phyloP scores from a whole-genome alignment of 2,329 filamentous ascomycete genomes.

The Pseudonectria foliicola region DNA sequence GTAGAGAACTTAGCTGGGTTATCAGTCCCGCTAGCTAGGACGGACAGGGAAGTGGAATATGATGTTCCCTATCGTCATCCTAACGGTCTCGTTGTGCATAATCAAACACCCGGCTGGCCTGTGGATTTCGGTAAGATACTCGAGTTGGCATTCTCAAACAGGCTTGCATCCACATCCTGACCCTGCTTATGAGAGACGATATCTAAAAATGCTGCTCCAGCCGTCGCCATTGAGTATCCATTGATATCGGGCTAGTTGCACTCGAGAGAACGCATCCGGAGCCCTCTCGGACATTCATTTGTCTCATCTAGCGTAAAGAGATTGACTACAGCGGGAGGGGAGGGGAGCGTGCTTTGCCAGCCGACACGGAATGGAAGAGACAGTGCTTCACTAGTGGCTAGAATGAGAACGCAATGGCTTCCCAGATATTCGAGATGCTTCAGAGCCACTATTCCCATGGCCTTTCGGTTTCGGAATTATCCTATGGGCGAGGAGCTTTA shows the following conservation, averaged over 20 bases:
- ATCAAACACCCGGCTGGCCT: constrained; percentile 1
- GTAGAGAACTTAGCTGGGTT: constrained; percentile 3
- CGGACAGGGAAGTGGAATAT: not conserved
- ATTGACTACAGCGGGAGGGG: constrained; percentile 1
- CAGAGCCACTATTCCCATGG: too few species aligned
- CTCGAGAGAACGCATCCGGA: constrained; percentile 7
- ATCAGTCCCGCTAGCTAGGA: constrained; percentile 1
- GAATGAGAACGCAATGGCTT: too few species aligned
- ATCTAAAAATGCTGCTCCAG: not conserved
- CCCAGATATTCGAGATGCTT: too few species aligned
- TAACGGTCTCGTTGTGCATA: constrained; percentile 1
- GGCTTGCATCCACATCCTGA: not conserved
- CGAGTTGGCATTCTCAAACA: constrained; percentile 1
- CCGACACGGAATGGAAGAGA: constrained; percentile 1
- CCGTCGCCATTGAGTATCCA: constrained; percentile 5
- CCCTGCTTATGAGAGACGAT: constrained; percentile 2
- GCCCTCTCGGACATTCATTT: not conserved
- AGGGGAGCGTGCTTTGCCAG: constrained; percentile 4
- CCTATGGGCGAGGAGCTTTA: too few species aligned
- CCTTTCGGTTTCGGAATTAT: too few species aligned
- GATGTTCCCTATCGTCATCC: constrained; percentile 3
- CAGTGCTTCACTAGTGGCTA: too few species aligned
- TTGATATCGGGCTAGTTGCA: constrained; percentile 2
- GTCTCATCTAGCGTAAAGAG: constrained; percentile 3
- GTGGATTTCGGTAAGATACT: constrained; percentile 9